Base-by-base conservation (phyloP, 768 basidiomycete genomes). In the Boletus reticuloceps region DNA sequence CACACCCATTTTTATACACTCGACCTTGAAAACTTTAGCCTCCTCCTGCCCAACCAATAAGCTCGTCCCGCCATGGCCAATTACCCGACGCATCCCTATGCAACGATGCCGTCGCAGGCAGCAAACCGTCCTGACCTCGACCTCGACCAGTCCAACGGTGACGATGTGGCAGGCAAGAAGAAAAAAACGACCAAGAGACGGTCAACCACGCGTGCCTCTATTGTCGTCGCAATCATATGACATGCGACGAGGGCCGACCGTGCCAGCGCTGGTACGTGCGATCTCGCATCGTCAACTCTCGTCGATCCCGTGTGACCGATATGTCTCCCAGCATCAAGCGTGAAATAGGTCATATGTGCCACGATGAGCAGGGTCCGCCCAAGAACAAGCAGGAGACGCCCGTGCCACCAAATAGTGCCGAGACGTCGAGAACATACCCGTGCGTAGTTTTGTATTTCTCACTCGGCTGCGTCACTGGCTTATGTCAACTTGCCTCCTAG, bases 161-260 rank as follows among this genome's bases (percentile, higher is more conserved):
- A 71, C 32, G 66, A 69, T 27, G 58, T 56, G 39, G 59, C 64
- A 19, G 66, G 65, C 11, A 75, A 72, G 67, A 79, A 75, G 70
- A 74, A 72, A 63, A 76, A 76, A 55, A 59, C 64, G 25, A 64
- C 82, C 12, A 91, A 89, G 73, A 75, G 91, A 58, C 76, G 91
- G 91, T 92, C 54, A 92, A 91, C 70, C 91, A 94, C 74, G 94
- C 94, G 7, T 97, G 94, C 68, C 75, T 97, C 42, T 97, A 95
- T 71, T 97, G 94, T 73, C 80, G 94, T 67, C 78, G 91, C 56
- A 93, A 90, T 77, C 90, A 91, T 82, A 91, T 93, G 90, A 91
- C 89, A 7, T 91, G 91, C 75, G 91, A 92, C 66, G 91, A 91
- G 64, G 88, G 89, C 16, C 76, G 89, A 37, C 94, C 95, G 16